Evolutionary conservation across 73 alveolate species (phyloP), one percentile per base, ranked within the genome.

Genomic region (Tetrahymena thermophila): DNA sequence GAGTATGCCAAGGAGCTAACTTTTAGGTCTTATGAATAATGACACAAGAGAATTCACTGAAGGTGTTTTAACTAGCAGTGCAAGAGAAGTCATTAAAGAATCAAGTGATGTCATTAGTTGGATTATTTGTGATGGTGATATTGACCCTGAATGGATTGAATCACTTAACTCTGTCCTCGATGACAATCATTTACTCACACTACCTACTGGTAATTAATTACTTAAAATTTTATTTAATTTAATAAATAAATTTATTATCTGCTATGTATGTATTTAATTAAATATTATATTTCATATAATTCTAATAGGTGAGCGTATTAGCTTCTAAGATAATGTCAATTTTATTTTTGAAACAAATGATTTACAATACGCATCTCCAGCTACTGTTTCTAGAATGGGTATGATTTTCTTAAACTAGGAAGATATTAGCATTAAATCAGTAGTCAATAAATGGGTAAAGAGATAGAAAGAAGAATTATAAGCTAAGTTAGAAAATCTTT

Each of bases 81-180:
- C 99, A 7, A 97, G 99, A 94, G 99, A 99, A 94, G 99, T 99
- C 93, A 99, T 99, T 96, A 99, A 99, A 95, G 99, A 99, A 94
- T 99, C 99, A 0, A 42, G 97, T 21, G 99, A 98, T 84, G 99
- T 99, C 23, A 97, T 98, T 96, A 98, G 99, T 96, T 99, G 99
- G 99, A 99, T 99, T 56, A 98, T 99, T 25, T 98, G 99, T 85
- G 99, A 99, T 97, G 99, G 99, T 23, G 99, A 99, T 95, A 99
- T 99, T 85, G 99, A 99, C 94, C 99, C 99, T 35, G 99, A 99
- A 94, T 99, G 99, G 99, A 98, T 99, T 95, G 99, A 99, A 97
- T 98, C 99, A 50, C 97, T 99, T 34, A 99, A 98, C 97, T 98
- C 99, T 17, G 99, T 99, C 43, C 99, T 99, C 84, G 99, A 99